Evolutionary conservation across 2,329 filamentous ascomycete species (phyloP).

Genomic region (Dothideomycetidae sp.): DNA sequence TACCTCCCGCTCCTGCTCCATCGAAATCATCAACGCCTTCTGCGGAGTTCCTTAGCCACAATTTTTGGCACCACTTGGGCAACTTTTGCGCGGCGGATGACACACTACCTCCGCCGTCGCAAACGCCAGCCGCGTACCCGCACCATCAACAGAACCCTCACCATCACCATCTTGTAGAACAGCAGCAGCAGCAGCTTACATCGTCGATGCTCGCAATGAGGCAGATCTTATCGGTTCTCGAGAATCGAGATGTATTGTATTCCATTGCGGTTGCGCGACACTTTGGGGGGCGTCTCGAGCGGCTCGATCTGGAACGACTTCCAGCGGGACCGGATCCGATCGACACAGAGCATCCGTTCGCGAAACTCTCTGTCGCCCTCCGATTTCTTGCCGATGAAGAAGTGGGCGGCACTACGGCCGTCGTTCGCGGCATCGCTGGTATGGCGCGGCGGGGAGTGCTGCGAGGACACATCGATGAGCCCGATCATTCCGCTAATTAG

Average conservation of each 20-base stretch:
- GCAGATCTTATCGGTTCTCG: slow-evolving; percentile 58
- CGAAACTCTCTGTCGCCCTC: slow-evolving; percentile 35
- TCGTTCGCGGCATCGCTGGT: slow-evolving; percentile 34
- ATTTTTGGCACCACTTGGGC: slow-evolving; percentile 72
- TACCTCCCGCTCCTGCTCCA: slow-evolving; percentile 31
- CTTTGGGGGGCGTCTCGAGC: slow-evolving; percentile 45
- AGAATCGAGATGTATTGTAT: slow-evolving; percentile 84
- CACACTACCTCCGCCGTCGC: slow-evolving; percentile 2
- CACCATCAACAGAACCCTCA: neutral
- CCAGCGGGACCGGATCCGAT: slow-evolving; percentile 15
- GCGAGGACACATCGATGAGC: neutral
- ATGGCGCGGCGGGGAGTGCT: slow-evolving; percentile 28
- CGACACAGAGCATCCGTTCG: slow-evolving; percentile 27
- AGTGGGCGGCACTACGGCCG: slow-evolving; percentile 31
- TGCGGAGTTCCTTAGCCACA: slow-evolving; percentile 40
- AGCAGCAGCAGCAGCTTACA: slow-evolving; percentile 39
- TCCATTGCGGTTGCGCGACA: slow-evolving; percentile 71
- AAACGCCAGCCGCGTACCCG: too few species aligned
- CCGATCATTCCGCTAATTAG: too few species aligned
- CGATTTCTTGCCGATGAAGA: slow-evolving; percentile 35
- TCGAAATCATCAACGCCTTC: slow-evolving; percentile 5
- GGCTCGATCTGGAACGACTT: slow-evolving; percentile 23
- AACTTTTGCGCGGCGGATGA: slow-evolving; percentile 54
- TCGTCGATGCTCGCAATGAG: slow-evolving; percentile 52
- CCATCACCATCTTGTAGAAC: neutral